phyloP scores from a whole-genome alignment of 441 rosid species.

The Manihot esculenta region DNA sequence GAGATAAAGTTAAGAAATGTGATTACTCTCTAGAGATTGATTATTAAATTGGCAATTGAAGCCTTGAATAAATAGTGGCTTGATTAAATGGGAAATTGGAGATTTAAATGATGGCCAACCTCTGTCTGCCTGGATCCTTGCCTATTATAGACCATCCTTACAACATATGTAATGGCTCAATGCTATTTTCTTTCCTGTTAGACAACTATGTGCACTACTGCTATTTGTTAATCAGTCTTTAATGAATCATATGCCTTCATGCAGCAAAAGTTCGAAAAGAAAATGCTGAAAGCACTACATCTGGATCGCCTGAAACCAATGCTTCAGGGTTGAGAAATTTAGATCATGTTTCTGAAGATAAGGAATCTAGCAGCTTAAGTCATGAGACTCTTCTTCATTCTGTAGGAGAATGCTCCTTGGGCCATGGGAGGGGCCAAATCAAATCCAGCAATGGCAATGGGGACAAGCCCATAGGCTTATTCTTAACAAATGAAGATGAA shows the following conservation, averaged over 20 bases:
- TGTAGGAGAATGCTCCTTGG: slow-evolving; percentile 24
- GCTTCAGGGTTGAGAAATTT: slow-evolving; percentile 29
- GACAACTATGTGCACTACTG: background rate
- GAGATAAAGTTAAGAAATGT: background rate
- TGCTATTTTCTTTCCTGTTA: background rate
- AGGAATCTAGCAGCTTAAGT: slow-evolving; percentile 36
- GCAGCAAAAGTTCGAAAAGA: slow-evolving; percentile 52
- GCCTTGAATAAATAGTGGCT: no score
- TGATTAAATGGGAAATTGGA: no score
- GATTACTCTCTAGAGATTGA: background rate
- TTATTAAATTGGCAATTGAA: background rate
- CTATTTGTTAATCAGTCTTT: slow-evolving; percentile 2
- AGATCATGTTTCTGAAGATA: slow-evolving; percentile 29
- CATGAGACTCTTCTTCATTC: slow-evolving; percentile 32
- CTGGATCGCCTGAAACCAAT: slow-evolving; percentile 33
- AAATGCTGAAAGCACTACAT: slow-evolving; percentile 26
- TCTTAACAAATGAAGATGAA: slow-evolving; percentile 26
- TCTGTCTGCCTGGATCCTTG: background rate
- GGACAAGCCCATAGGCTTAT: slow-evolving; percentile 30
- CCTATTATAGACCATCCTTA: background rate
- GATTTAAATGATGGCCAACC: background rate
- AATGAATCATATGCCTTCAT: slow-evolving; percentile 26
- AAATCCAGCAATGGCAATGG: slow-evolving; percentile 27
- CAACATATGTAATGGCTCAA: background rate
- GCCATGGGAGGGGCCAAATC: slow-evolving; percentile 12